Evolutionary conservation across 2,329 filamentous ascomycete genomes (phyloP).

Genomic region (Tolypocladium ophioglossoides): DNA sequence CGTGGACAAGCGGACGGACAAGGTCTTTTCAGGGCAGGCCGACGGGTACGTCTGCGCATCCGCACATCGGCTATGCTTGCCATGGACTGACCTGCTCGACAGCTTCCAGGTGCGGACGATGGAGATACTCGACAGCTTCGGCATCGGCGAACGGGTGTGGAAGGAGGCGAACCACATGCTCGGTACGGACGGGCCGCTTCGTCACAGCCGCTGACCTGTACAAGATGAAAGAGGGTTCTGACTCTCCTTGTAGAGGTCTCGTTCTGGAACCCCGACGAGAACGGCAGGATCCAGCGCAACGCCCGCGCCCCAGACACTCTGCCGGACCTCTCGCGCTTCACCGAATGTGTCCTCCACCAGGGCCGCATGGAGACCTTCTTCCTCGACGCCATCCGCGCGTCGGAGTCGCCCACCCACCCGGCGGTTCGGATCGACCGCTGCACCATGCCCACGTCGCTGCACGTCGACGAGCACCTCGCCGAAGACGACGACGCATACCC

Average conservation of each 20-base stretch:
- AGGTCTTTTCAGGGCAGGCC: slow-evolving; percentile 29
- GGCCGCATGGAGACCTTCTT: slow-evolving; percentile 60
- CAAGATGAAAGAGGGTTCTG: too few relatives aligned
- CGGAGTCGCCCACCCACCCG: slow-evolving; percentile 26
- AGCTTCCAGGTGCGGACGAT: slow-evolving; percentile 51
- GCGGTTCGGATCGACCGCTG: slow-evolving; percentile 46
- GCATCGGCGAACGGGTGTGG: slow-evolving; percentile 52
- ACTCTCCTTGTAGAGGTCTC: slow-evolving; percentile 1
- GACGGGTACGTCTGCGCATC: slow-evolving; percentile 19
- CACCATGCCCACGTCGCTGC: slow-evolving; percentile 44
- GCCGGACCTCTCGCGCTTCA: slow-evolving; percentile 49
- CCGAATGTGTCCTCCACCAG: slow-evolving; percentile 59
- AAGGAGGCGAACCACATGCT: slow-evolving; percentile 59
- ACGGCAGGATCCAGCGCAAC: slow-evolving; percentile 44
- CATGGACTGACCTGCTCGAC: neutral
- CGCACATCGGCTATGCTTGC: neutral
- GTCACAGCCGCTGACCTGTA: too few relatives aligned
- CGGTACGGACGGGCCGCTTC: slow-evolving; percentile 28
- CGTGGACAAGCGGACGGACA: slow-evolving; percentile 31
- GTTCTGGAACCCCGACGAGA: slow-evolving; percentile 50
- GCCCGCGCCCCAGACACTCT: slow-evolving; percentile 54
- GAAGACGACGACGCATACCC: slow-evolving; percentile 46
- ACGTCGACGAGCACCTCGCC: slow-evolving; percentile 39
- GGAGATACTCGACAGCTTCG: slow-evolving; percentile 66
- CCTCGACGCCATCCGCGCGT: slow-evolving; percentile 46